Base-by-base conservation (phyloP, 306 rosid genomes). In the Ormosia semicastrata region DNA sequence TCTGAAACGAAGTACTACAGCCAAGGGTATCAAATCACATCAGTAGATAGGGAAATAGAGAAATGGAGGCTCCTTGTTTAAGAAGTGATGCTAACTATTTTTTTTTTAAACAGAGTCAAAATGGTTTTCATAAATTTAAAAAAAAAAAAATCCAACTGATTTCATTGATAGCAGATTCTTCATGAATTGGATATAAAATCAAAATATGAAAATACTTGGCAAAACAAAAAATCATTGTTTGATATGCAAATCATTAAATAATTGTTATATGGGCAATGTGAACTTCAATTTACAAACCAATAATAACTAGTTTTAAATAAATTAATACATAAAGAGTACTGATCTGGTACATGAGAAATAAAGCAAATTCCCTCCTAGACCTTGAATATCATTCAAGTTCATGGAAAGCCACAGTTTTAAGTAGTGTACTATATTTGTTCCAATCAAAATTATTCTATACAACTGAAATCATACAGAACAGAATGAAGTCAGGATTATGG, bases 241-340 rank as follows among this genome's bases (percentile, higher is more conserved):
- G 15, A 53, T 15, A 67, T 54, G 64, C 15, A 62, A 12, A 76
- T 29, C 64, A 76, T 53, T 14, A n/a, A 37, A 52, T 59, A 46
- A 70, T 11, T 17, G 41, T 13, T 36, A 70, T 60, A 4, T 59
- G 77, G 70, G 50, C 10, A 68, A 8, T 37, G 7, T 18, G 14
- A 40, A 63, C 75, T 67, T 17, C 69, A n/a, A 58, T 15, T 62
- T 46, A 79, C 60, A 62, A 69, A 49, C 67, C 66, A 69, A 36
- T 41, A 14, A 29, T 40, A 5, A 62, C 24, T 36, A 36, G n/a
- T 56, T 46, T 76, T 12, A 53, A 67, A 37, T 49, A 47, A 32
- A 40, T 5, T 17, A 34, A 59, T 15, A 52, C 50, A 49, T 17
- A 24, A 62, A 58, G 24, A 59, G 53, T 17, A 76, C 34, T 29